Base-by-base conservation (phyloP, 2,329 filamentous ascomycete genomes). In the Apiospora rasikravindrae region DNA sequence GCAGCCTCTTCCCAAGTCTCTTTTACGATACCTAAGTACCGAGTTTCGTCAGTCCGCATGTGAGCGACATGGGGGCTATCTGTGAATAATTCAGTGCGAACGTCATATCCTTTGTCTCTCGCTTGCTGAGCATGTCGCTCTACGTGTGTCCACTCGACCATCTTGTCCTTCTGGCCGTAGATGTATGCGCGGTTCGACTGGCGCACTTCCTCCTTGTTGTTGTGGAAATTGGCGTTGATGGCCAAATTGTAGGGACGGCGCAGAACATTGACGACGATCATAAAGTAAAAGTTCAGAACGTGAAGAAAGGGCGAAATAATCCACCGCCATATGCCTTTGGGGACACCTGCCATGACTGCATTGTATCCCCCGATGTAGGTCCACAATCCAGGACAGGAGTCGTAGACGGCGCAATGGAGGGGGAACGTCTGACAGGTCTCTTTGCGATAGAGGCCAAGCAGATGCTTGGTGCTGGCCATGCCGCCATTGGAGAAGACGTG, bases 401-500 rank as follows among this genome's bases (percentile, higher is more conserved):
- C 87, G 74, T 86, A 83, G 14, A 88, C 75, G 26, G 83, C 80
- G 7, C 83, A 80, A 73, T 87, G 83, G 8, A 80, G 77, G 42
- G 86, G 86, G 69, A 87, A 79, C 2, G 77, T 40, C 45, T 66
- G 74, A 22, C 76, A 77, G 61, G 75, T 77, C 61, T 76, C 73
- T 57, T 73, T 72, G 47, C 74, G 77, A 71, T 83, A 85, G 16
- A 80, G 75, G 40, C 78, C 74, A 70, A 83, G 83, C 24, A 87
- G 76, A 49, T 81, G 79, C 44, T 78, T 78, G 24, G 86, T 82
- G 44, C 83, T 83, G 70, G 82, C 81, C 33, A 83, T 81, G 67
- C 87, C 88, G 70, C 87, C 87, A 74, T 89, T 88, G 51, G 87
- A 89, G 76, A 89, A 88, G 45, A 84, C 73, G 74, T 89, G 87